A percentile compares a stretch with the other conserved stretches of the same genome.
Evolutionary conservation across 192 early-diverging fungal species (phyloP).

Genomic region (Pecoramyces ruminantium): DNA sequence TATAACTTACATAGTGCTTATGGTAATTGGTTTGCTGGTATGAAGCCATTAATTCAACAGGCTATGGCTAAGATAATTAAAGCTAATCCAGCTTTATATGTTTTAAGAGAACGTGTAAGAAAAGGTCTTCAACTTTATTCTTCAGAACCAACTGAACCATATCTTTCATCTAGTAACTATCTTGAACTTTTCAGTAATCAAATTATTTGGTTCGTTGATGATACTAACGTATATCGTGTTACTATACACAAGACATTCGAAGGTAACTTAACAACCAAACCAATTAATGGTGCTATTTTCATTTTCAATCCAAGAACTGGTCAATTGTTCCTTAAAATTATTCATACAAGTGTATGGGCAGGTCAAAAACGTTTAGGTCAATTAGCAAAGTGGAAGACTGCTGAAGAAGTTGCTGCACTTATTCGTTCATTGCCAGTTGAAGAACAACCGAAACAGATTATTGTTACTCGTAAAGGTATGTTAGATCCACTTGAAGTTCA

Average conservation of each 20-base stretch:
- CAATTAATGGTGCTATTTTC: slow-evolving; percentile 97
- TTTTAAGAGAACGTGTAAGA: slow-evolving; percentile 92
- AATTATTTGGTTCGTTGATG: slow-evolving; percentile 99
- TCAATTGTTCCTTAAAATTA: slow-evolving; percentile 97
- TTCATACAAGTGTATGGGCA: slow-evolving; percentile 98
- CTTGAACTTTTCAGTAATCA: slow-evolving; percentile 95
- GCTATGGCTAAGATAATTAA: slow-evolving; percentile 99
- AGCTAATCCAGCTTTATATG: slow-evolving; percentile 92
- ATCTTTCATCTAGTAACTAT: slow-evolving; percentile 76
- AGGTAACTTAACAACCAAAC: slow-evolving; percentile 97
- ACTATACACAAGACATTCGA: slow-evolving; percentile 99
- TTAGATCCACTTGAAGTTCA: slow-evolving; percentile 96
- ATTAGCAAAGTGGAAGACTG: slow-evolving; percentile 99
- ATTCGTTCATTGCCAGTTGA: slow-evolving; percentile 96
- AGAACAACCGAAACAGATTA: slow-evolving; percentile 99
- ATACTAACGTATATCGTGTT: slow-evolving; percentile 98
- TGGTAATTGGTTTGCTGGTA: slow-evolving; percentile 97
- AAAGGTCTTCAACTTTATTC: slow-evolving; percentile 97
- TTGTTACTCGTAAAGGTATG: slow-evolving; percentile 99
- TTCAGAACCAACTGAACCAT: slow-evolving; percentile 96
- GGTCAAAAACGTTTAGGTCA: slow-evolving; percentile 98
- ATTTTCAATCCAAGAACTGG: slow-evolving; percentile 98
- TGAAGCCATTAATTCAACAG: slow-evolving; percentile 94
- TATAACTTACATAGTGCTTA: slow-evolving; percentile 84
- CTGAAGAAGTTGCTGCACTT: slow-evolving; percentile 97